These are phyloP conservation scores for Mrakiaceae sp. DNA, from an alignment of 1,284 basidiomycete species.

Conservation along the genomic window DNA sequence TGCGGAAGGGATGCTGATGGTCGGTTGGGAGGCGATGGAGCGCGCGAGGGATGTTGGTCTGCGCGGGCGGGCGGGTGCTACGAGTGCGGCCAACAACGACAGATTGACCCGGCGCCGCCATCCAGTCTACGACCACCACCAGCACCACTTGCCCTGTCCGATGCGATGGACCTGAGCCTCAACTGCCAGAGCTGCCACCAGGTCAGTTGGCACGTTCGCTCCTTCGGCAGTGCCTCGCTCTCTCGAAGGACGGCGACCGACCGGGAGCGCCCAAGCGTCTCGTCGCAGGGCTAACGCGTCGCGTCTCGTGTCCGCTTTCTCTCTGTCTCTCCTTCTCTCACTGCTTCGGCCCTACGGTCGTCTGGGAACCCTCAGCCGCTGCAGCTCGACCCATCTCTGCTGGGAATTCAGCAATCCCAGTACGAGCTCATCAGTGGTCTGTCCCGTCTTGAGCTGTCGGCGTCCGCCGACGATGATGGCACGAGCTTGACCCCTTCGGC, in stretches of 20 bases:
- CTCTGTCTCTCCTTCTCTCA: not conserved
- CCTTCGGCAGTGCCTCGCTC: no score
- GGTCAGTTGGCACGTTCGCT: slow-evolving; percentile 18
- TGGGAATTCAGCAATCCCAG: slow-evolving; percentile 68
- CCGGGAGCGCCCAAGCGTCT: no score
- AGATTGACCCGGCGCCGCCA: no score
- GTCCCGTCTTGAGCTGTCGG: not conserved
- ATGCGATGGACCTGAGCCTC: no score
- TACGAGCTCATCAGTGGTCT: slow-evolving; percentile 62
- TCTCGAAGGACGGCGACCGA: no score
- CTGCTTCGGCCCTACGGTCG: not conserved
- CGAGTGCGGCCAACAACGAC: no score
- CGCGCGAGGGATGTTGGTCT: no score
- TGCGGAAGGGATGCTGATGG: no score
- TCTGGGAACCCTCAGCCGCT: slow-evolving; percentile 43
- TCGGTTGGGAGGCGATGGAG: no score
- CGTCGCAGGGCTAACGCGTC: not conserved
- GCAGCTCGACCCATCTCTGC: slow-evolving; percentile 72
- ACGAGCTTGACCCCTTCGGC: not conserved
- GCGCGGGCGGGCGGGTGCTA: no score
- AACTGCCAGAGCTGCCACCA: slow-evolving; percentile 33
- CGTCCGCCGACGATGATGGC: not conserved
- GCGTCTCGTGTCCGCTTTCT: not conserved
- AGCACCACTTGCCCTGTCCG: no score
- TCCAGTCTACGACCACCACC: no score